Conservation (phyloP, 495 filamentous ascomycete species). For the Annulohypoxylon moriforme region DNA sequence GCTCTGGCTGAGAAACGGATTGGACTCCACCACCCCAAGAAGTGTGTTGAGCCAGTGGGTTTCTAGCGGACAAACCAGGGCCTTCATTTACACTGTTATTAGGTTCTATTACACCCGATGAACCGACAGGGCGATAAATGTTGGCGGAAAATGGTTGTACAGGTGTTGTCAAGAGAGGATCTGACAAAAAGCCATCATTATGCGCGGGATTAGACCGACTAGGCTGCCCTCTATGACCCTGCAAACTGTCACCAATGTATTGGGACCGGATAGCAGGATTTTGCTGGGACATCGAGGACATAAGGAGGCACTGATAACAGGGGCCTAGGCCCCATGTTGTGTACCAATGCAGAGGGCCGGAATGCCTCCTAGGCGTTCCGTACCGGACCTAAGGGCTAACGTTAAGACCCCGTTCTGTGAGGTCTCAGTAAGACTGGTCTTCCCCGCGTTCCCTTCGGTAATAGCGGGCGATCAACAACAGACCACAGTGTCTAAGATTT, state of each 20-base stretch:
- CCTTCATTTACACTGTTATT: neutral
- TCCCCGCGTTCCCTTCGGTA: neutral
- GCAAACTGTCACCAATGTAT: constrained; percentile 16
- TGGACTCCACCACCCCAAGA: constrained; percentile 29
- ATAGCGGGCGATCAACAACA: neutral
- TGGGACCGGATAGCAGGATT: constrained; percentile 5
- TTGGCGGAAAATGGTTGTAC: constrained; percentile 20
- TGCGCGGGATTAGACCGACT: constrained; percentile 13
- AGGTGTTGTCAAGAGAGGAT: constrained; percentile 22
- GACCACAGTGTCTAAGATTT: neutral
- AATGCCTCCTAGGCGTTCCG: constrained; percentile 10
- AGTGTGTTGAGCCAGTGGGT: constrained; percentile 10
- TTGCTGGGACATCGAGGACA: constrained; percentile 31
- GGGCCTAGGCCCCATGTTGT: constrained; percentile 31
- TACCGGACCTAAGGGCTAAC: constrained; percentile 11
- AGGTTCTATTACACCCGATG: constrained; percentile 15
- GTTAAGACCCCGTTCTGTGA: neutral
- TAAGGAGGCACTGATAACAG: constrained; percentile 16
- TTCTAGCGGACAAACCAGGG: constrained; percentile 11
- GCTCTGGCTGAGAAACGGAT: constrained; percentile 14
- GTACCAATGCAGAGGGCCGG: constrained; percentile 3
- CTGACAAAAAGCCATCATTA: constrained; percentile 19
- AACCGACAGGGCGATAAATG: constrained; percentile 1
- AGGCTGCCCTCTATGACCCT: constrained; percentile 5
- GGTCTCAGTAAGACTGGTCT: constrained; percentile 1